Percentiles rank a stretch among this genome's conserved stretches.
Evolutionary conservation across 75 land plant genomes (phyloP).

Genomic region (Picea glauca): DNA sequence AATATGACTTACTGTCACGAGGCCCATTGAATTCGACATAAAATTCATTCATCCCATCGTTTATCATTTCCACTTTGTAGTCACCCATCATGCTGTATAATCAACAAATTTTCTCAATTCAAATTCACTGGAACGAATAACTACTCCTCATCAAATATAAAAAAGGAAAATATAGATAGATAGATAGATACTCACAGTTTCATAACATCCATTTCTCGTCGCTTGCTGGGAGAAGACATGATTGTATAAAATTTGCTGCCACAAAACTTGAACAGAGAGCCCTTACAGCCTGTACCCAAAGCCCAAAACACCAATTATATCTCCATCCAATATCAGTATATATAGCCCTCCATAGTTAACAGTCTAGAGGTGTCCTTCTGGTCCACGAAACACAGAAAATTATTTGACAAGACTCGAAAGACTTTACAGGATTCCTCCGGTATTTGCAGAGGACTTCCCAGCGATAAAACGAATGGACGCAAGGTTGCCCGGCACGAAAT

Average conservation of each 20-base stretch:
- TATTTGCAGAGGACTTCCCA: too few relatives aligned
- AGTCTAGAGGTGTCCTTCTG: too few relatives aligned
- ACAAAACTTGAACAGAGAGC: too few relatives aligned
- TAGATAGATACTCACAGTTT: conserved; percentile 48
- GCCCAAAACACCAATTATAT: too few relatives aligned
- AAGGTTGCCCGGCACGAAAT: too few relatives aligned
- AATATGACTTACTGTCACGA: conserved; percentile 54
- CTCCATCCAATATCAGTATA: too few relatives aligned
- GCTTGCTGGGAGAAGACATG: conserved; percentile 88
- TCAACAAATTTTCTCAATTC: background rate
- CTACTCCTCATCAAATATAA: background rate
- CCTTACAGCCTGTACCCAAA: too few relatives aligned
- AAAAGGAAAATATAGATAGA: background rate
- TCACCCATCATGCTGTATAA: conserved; percentile 89
- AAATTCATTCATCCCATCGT: conserved; percentile 88
- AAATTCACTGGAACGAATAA: background rate
- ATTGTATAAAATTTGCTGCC: background rate
- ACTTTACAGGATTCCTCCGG: too few relatives aligned
- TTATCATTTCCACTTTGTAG: conserved; percentile 83
- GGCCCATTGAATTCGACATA: conserved; percentile 89
- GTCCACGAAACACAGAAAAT: too few relatives aligned
- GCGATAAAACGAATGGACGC: too few relatives aligned
- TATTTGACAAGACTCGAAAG: too few relatives aligned
- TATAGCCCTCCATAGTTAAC: too few relatives aligned
- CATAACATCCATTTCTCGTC: conserved; percentile 92